phyloP scores from a whole-genome alignment of 306 rosid genomes.

The Dryas octopetala region DNA sequence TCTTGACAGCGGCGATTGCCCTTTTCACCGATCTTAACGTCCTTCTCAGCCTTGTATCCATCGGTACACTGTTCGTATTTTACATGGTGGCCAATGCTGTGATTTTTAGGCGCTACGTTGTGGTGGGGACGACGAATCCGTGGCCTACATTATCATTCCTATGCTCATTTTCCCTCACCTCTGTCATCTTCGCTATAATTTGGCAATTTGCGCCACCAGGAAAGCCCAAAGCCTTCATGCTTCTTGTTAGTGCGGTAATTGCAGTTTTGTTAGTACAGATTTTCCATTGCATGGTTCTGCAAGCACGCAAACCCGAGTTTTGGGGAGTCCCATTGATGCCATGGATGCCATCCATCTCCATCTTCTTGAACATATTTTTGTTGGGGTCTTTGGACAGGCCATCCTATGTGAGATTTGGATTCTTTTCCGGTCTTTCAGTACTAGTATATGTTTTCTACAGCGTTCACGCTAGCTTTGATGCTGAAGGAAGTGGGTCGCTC shows the following conservation, averaged over 20 bases:
- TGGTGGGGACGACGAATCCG: conserved; percentile 65
- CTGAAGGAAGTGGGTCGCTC: conserved; percentile 52
- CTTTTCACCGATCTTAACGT: conserved; percentile 75
- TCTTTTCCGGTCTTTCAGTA: conserved; percentile 56
- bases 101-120: conserved; percentile 76
- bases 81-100: conserved; percentile 97
- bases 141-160: conserved; percentile 89
- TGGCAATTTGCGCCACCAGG: conserved; percentile 68
- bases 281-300: conserved; percentile 75
- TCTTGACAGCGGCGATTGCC: conserved; percentile 80
- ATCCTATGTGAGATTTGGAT: conserved; percentile 73
- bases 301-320: conserved; percentile 72
- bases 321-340: conserved; percentile 99
- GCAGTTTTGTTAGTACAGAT: conserved; percentile 51
- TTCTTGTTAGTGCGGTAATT: conserved; percentile 44
- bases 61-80: conserved; percentile 95
- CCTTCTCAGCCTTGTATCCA: conserved; percentile 76
- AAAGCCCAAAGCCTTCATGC: conserved; percentile 50
- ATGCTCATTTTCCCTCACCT: conserved; percentile 55
- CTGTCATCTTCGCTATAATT: conserved; percentile 60
- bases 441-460: conserved; percentile 79
- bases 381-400: conserved; percentile 70
- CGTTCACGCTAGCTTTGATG: conserved; percentile 90
- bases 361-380: conserved; percentile 72
- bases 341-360: conserved; percentile 82